Base-by-base conservation (phyloP, 2,329 filamentous ascomycete genomes). In the Fusarium praegraminearum region DNA sequence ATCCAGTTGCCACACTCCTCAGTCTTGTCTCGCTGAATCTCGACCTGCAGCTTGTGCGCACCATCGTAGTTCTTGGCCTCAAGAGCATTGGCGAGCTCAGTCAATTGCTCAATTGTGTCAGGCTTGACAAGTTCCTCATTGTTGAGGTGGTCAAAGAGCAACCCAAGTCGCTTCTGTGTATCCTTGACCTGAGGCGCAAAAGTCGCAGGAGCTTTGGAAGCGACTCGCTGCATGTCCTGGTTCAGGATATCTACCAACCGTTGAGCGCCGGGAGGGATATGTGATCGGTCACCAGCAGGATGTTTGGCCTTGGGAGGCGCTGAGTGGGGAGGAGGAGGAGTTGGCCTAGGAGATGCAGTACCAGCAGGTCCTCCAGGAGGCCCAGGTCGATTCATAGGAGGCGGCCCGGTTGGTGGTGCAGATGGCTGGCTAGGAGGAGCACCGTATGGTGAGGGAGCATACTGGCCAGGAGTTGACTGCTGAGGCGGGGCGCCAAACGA, bases 121-220 rank as follows among this genome's bases (percentile, higher is more conserved):
- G 92, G 88, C 82, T 91, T 92, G 57, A 98, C 85, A 41, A 98
- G 84, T 76, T 98, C 94, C 76, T 94, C 92, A 72, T 98, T 98
- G 85, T 98, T 99, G 47, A 99, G 85, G 79, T 98, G 94, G 77
- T 99, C 95, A 78, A 98, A 98, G n/a, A 99, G 84, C 51, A 98
- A 90, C 75, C 92, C 93, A 62, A 99, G 86, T 30, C 96, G 90
- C 82, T 97, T 97, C 78, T 97, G 93, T 3, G 94, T 96, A 78
- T 98, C 96, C 75, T 93, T 92, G 22, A 99, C 94, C 78, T 98
- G 94, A 16, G 90, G 87, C 68, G 93, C 91, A 82, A 96, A 98
- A 18, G 91, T 90, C n/a, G 91, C 84, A 20, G 96, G 96, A 1
- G 96, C 96, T 72, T 93, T 91, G 33, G 90, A 83, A 63, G 94